These are phyloP conservation scores for Nakazawaea ernobii DNA, from an alignment of 805 yeast species.

Conservation along the genomic window DNA sequence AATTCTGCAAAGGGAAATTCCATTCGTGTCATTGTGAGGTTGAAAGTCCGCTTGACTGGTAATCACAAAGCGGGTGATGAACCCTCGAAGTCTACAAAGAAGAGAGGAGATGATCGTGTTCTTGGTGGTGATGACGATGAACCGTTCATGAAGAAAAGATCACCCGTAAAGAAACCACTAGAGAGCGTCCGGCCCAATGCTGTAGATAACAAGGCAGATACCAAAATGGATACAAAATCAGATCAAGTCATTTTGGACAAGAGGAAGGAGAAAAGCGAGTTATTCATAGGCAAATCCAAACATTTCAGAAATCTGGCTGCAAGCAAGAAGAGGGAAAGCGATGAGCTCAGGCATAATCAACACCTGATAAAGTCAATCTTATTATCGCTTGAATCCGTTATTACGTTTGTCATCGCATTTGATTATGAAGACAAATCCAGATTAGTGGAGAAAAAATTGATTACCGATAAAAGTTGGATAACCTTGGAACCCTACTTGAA, in stretches of 20 bases:
- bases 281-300: constrained; percentile 11
- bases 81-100: too few species aligned
- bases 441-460: constrained; percentile 9
- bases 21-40: not conserved
- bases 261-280: constrained; percentile 9
- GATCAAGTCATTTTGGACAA: constrained; percentile 1
- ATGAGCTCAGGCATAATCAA: constrained; percentile 1
- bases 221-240: not conserved
- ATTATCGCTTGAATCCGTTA: constrained; percentile 5
- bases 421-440: constrained; percentile 12
- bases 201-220: too few species aligned
- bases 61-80: not conserved
- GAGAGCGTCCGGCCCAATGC: too few species aligned
- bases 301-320: constrained; percentile 11
- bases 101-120: not conserved
- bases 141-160: constrained; percentile 1
- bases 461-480: constrained; percentile 10
- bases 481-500: constrained; percentile 8
- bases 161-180: not conserved
- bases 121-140: not conserved
- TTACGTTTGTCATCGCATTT: constrained; percentile 10
- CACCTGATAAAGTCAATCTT: not conserved
- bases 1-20: not conserved
- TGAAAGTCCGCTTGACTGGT: not conserved
- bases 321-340: constrained; percentile 8